phyloP scores from a whole-genome alignment of 768 basidiomycete species.

The Tricholoma matsutake region DNA sequence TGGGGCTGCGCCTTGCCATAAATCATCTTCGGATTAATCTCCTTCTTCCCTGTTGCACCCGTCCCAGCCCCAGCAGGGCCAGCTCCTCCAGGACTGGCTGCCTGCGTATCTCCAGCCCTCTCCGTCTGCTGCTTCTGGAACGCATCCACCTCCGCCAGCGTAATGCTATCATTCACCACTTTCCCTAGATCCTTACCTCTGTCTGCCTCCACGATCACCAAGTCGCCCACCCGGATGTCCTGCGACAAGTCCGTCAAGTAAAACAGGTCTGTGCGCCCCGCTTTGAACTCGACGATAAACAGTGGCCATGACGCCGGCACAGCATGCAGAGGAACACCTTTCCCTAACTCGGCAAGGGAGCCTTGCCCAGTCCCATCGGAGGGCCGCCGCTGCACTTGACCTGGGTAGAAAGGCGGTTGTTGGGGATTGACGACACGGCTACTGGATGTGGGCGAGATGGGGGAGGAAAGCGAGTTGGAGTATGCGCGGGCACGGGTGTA shows the following conservation, averaged over 20 bases:
- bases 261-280: slow-evolving; percentile 92
- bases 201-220: slow-evolving; percentile 97
- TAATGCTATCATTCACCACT: slow-evolving; percentile 88
- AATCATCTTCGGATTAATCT: slow-evolving; percentile 96
- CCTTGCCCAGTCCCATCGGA: slow-evolving; percentile 36
- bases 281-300: slow-evolving; percentile 97
- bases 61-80: slow-evolving; percentile 17
- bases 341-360: slow-evolving; percentile 64
- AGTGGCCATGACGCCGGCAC: slow-evolving; percentile 86
- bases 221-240: slow-evolving; percentile 77
- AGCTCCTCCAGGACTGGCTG: slow-evolving; percentile 29
- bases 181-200: slow-evolving; percentile 91
- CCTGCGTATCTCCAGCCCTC: slow-evolving; percentile 35
- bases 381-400: slow-evolving; percentile 38
- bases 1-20: slow-evolving; percentile 82
- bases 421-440: slow-evolving; percentile 40
- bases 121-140: slow-evolving; percentile 83
- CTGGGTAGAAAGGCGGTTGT: slow-evolving; percentile 43
- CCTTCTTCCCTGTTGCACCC: slow-evolving; percentile 60
- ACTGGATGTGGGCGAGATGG: slow-evolving; percentile 50
- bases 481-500: slow-evolving; percentile 44
- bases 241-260: slow-evolving; percentile 70
- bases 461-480: slow-evolving; percentile 42
- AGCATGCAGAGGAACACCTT: slow-evolving; percentile 82
- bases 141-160: slow-evolving; percentile 84